Base-by-base conservation (phyloP, 257 asterid genomes). In the Solanum tarapatanum region DNA sequence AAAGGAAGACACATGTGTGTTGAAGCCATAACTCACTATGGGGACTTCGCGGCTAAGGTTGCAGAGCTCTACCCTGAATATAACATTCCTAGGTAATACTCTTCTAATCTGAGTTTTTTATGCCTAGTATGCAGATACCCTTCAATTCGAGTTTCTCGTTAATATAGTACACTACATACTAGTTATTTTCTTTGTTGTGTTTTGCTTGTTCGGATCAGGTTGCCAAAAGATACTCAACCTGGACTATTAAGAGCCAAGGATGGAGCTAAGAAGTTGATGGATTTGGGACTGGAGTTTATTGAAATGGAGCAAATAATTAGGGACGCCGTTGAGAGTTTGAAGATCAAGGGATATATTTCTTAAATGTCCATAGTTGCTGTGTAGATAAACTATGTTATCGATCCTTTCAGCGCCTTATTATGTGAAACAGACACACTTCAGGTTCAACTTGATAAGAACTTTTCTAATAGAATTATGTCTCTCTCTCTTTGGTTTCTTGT, bases 41-140 rank as follows among this genome's bases (percentile, higher is more conserved):
- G 96, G 19, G 98, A 95, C 87, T 92, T 96, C 83, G 98, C 96
- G 24, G 94, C 98, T 87, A 94, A 92, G 92, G 95, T 95, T 85
- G 96, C 93, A 2, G 94, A 94, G 89, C 94, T 94, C 43, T 94
- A 86, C 91, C 98, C 98, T 10, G 95, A 94, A 87, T 96, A 92
- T 90, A 90, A 92, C 7, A 33, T 94, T 79, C 98, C 98, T 43
- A 92, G 92, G 98, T 93, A 92, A 90, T 73, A 19, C 69, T 26
- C 33, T 79, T 79, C 1, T 7, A 41, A 79, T 79, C 62, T 0
- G n/a, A 43, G 3, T 33, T 79, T 13, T 2, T 75, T n/a, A 12
- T 36, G 83, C 62, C 8, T n/a, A 11, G 33, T 76, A 12, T 37
- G 58, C 32, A 75, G 48, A 12, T 0, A 75, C 83, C 0, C 55